Conservation (phyloP, 1,139 yeast species). For the Saccharomyces hybrid region DNA sequence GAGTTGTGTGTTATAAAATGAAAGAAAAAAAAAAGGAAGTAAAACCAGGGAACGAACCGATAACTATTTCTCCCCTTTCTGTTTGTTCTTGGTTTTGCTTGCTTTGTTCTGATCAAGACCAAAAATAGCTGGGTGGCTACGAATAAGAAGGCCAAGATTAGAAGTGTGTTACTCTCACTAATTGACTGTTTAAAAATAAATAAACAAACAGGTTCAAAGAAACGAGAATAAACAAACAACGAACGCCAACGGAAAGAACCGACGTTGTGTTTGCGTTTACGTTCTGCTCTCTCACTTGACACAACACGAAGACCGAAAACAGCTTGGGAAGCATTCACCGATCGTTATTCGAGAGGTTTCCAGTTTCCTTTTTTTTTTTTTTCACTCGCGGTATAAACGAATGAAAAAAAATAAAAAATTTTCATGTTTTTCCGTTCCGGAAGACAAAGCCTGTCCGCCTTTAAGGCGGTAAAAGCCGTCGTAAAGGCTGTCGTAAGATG, state of each 20-base stretch:
- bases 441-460: background rate
- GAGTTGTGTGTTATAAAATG: background rate
- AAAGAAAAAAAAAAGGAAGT: background rate
- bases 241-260: slow-evolving; percentile 1
- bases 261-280: background rate
- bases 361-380: background rate
- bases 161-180: background rate
- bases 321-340: background rate
- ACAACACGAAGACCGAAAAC: background rate
- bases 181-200: background rate
- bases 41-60: background rate
- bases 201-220: background rate
- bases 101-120: background rate
- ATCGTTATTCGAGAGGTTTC: background rate
- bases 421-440: background rate
- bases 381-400: slow-evolving; percentile 1
- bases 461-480: background rate
- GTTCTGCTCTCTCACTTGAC: background rate
- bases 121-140: background rate
- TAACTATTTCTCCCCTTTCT: background rate
- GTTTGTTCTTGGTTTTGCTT: background rate
- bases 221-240: background rate
- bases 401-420: background rate
- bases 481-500: background rate
- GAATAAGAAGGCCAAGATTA: background rate